These are phyloP conservation scores for Metschnikowia borealis DNA, from an alignment of 805 yeast genomes.

Conservation along the genomic window DNA sequence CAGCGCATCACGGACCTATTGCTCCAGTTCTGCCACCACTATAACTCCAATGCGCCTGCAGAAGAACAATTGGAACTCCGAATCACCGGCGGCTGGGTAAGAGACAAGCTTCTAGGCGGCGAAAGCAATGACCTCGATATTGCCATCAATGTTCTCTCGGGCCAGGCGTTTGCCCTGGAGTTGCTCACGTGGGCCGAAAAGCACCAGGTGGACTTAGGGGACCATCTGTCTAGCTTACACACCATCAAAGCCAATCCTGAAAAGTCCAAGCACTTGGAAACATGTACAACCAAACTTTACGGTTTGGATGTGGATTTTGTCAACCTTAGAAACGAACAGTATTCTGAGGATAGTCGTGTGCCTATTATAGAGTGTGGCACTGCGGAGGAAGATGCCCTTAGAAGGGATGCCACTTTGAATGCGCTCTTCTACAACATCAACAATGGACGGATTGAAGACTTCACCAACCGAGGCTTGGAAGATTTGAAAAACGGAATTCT, in stretches of 20 bases:
- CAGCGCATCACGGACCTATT: constrained; percentile 36
- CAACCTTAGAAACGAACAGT: constrained; percentile 81
- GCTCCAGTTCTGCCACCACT: constrained; percentile 37
- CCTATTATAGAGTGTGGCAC: constrained; percentile 84
- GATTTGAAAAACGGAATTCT: constrained; percentile 70
- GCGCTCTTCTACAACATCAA: constrained; percentile 85
- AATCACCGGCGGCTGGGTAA: constrained; percentile 98
- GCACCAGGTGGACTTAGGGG: constrained; percentile 26
- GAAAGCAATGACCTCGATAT: constrained; percentile 87
- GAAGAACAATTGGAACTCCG: constrained; percentile 49
- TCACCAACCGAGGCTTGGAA: constrained; percentile 67
- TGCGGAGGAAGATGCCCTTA: constrained; percentile 81
- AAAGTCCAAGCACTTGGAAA: constrained; percentile 92
- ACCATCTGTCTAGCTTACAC: constrained; percentile 47
- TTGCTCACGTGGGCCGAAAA: constrained; percentile 47
- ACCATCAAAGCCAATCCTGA: constrained; percentile 91
- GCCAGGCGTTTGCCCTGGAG: constrained; percentile 76
- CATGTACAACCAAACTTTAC: constrained; percentile 85
- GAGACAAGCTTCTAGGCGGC: constrained; percentile 83
- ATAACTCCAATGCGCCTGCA: constrained; percentile 23
- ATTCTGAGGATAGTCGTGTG: constrained; percentile 79
- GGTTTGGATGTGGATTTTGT: constrained; percentile 92
- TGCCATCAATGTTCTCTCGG: constrained; percentile 80
- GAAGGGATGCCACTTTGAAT: constrained; percentile 94
- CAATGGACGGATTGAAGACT: constrained; percentile 71